Conservation (phyloP, 495 filamentous ascomycete genomes). For the Hypoxylon trugodes region DNA sequence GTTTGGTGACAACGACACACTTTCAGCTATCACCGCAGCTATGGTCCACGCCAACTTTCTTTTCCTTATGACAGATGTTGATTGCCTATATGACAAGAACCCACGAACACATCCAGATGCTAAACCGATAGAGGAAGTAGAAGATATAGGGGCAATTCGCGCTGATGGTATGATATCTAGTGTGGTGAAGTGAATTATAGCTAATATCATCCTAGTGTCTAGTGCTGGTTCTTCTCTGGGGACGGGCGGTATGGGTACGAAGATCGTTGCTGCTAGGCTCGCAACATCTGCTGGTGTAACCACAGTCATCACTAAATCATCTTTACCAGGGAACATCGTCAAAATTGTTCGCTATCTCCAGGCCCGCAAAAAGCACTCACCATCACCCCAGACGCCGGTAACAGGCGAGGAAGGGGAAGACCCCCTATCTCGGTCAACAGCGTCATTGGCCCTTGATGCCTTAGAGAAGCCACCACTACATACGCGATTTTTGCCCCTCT, state of each 20-base stretch:
- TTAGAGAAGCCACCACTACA: constrained; percentile 70
- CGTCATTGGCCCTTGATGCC: constrained; percentile 45
- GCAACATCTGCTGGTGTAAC: constrained; percentile 96
- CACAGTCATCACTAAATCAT: constrained; percentile 91
- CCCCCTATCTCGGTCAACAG: constrained; percentile 47
- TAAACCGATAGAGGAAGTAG: constrained; percentile 88
- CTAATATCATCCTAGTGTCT: constrained; percentile 64
- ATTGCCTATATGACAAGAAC: constrained; percentile 96
- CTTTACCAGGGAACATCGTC: constrained; percentile 89
- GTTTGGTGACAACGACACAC: constrained; percentile 98
- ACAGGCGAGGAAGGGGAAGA: constrained; percentile 39
- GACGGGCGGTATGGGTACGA: constrained; percentile 98
- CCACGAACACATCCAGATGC: constrained; percentile 85
- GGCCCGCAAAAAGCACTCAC: constrained; percentile 52
- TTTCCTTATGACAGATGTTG: constrained; percentile 98
- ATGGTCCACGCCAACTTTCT: constrained; percentile 98
- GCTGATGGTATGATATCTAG: constrained; percentile 68
- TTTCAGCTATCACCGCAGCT: constrained; percentile 94
- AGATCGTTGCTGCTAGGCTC: constrained; percentile 92
- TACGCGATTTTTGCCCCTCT: constrained; percentile 91
- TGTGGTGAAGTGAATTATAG: background rate
- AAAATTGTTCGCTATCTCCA: constrained; percentile 87
- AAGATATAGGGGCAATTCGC: constrained; percentile 84
- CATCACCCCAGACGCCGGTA: constrained; percentile 39
- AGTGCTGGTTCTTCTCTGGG: constrained; percentile 87